Conservation (phyloP, 495 filamentous ascomycete species). For the Talaromyces stipitatus region DNA sequence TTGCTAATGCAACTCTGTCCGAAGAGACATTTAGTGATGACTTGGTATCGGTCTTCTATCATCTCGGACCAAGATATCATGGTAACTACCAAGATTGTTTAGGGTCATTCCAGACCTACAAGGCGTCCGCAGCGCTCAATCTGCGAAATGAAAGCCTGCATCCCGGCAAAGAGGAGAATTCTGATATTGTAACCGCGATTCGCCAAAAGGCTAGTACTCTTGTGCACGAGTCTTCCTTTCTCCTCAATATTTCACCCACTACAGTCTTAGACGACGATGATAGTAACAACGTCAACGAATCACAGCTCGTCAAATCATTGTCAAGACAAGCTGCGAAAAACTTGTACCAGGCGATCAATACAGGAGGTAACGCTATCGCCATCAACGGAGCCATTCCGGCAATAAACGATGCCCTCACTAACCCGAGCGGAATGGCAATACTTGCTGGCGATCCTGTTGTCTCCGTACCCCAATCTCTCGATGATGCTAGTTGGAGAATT, state of each 20-base stretch:
- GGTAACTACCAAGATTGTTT: constrained; percentile 96
- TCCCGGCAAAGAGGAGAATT: constrained; percentile 83
- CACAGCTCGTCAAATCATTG: constrained; percentile 65
- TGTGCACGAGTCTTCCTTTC: constrained; percentile 71
- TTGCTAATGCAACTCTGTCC: constrained; percentile 82
- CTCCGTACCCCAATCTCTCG: constrained; percentile 68
- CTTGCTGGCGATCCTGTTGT: constrained; percentile 82
- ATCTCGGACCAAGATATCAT: constrained; percentile 81
- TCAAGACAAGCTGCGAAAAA: constrained; percentile 67
- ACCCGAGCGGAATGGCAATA: constrained; percentile 69
- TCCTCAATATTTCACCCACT: constrained; percentile 75
- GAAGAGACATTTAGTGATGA: constrained; percentile 87
- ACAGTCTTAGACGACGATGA: constrained; percentile 73
- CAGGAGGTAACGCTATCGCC: constrained; percentile 68
- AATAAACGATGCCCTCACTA: constrained; percentile 78
- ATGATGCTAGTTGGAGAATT: constrained; percentile 88
- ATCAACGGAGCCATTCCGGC: constrained; percentile 84
- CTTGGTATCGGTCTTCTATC: constrained; percentile 80
- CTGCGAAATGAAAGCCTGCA: constrained; percentile 87
- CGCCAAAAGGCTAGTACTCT: constrained; percentile 72
- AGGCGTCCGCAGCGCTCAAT: constrained; percentile 85
- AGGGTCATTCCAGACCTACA: constrained; percentile 94
- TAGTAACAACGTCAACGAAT: constrained; percentile 58
- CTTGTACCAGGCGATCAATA: constrained; percentile 61
- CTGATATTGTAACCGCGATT: constrained; percentile 85